These are phyloP conservation scores for Neurospora sp. DNA, from an alignment of 2,329 filamentous ascomycete species.

Conservation along the genomic window DNA sequence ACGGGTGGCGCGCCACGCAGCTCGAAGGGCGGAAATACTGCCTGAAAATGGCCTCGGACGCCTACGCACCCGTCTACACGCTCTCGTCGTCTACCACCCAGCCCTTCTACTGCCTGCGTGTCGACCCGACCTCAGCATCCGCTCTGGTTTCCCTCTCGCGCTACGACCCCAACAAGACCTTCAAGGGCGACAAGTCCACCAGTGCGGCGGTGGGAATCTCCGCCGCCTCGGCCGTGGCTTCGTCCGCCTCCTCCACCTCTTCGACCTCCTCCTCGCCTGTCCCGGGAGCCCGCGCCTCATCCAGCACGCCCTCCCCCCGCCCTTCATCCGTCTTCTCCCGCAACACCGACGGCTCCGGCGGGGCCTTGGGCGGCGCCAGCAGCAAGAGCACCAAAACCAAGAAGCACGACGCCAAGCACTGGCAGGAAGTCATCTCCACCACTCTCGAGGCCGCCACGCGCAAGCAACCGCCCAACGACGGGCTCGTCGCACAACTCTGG, in stretches of 20 bases:
- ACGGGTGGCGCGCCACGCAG: slow-evolving; percentile 56
- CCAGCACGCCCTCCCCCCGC: slow-evolving; percentile 14
- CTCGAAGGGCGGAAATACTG: slow-evolving; percentile 51
- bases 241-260: slow-evolving; percentile 17
- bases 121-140: slow-evolving; percentile 54
- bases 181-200: slow-evolving; percentile 34
- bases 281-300: slow-evolving; percentile 12
- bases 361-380: slow-evolving; percentile 10
- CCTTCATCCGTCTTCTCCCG: slow-evolving; percentile 13
- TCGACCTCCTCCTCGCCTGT: slow-evolving; percentile 9
- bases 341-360: not conserved
- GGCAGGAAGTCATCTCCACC: slow-evolving; percentile 49
- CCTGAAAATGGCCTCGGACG: slow-evolving; percentile 44
- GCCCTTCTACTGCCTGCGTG: slow-evolving; percentile 57
- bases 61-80: slow-evolving; percentile 56
- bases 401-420: slow-evolving; percentile 34
- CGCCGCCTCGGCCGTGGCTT: slow-evolving; percentile 22
- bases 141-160: slow-evolving; percentile 50
- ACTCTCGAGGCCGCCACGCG: slow-evolving; percentile 47
- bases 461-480: slow-evolving; percentile 46
- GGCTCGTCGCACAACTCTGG: slow-evolving; percentile 59
- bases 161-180: slow-evolving; percentile 50
- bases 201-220: slow-evolving; percentile 14
- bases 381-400: slow-evolving; percentile 26
- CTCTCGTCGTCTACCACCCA: slow-evolving; percentile 47